A percentile compares a stretch with the other conserved stretches of the same genome.
These are phyloP conservation scores for Phytophthora syringae DNA, from an alignment of 352 stramenopile species.

Conservation along the genomic window DNA sequence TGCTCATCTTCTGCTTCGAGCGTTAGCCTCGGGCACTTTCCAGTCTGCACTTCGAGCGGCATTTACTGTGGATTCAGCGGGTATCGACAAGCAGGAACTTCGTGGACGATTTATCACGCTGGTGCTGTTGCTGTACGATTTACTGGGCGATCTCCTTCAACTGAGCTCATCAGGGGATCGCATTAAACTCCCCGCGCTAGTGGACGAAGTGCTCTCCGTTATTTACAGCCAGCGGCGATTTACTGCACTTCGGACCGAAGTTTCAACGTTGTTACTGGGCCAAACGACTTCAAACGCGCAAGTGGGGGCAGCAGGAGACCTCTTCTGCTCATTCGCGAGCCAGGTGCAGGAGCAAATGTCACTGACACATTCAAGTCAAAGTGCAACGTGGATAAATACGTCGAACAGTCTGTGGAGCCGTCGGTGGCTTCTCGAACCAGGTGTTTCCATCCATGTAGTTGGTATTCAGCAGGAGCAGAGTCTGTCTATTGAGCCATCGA, in stretches of 20 bases:
- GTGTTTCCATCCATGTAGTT: constrained; percentile 18
- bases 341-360: constrained; percentile 7
- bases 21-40: constrained; percentile 3
- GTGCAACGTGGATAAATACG: neutral
- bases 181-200: too few relatives aligned
- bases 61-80: neutral
- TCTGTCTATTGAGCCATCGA: too few relatives aligned
- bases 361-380: neutral
- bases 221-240: constrained; percentile 29
- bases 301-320: too few relatives aligned
- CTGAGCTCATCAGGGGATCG: too few relatives aligned
- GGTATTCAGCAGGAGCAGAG: too few relatives aligned
- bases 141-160: too few relatives aligned
- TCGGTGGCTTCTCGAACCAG: constrained; percentile 21
- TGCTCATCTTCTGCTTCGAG: constrained; percentile 17
- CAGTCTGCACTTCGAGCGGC: constrained; percentile 7
- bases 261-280: constrained; percentile 13
- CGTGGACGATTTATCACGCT: too few relatives aligned
- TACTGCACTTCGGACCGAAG: constrained; percentile 8
- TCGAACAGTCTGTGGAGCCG: constrained; percentile 8
- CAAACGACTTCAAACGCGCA: neutral
- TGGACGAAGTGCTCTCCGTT: too few relatives aligned
- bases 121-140: too few relatives aligned
- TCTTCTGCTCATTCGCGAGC: constrained; percentile 4
- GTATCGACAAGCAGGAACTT: too few relatives aligned